Base-by-base conservation (phyloP, 441 rosid species). In the Croton setiger region DNA sequence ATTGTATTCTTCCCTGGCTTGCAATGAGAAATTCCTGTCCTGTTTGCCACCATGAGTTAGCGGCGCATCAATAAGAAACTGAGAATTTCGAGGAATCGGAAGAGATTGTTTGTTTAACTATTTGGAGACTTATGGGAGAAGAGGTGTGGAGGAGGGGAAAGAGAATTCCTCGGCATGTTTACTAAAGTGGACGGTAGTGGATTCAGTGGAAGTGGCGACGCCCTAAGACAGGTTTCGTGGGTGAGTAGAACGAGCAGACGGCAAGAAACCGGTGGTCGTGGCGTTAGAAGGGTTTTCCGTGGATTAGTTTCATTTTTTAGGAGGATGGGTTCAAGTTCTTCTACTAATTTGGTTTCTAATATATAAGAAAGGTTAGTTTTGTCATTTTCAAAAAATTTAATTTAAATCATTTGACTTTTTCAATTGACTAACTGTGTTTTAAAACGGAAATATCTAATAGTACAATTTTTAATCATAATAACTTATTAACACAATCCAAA, bases 1-100 rank as follows among this genome's bases (percentile, higher is more conserved):
- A 86, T 51, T 92, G 96, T 63, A 92, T 92, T 68, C 70, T 87
- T 1, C 96, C 96, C 0, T 92, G 96, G 98, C 80, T 92, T 0
- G 79, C 87, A 27, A 68, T 78, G 31, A 76, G 89, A 45, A 90
- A 90, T 77, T 90, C 98, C 0, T 92, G 98, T 65, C 96, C 98
- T 0, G 87, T 90, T 0, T 92, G 96, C 71, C 81, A 96, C 11
- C 89, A 82, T 49, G 89, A 87, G 76, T 20, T 92, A 20, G 86
- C 92, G 4, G 67, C 80, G 2, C 89, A 79, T 48, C 70, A 35
- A 61, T 60, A 11, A 44, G 47, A 68, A 27, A 56, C 47, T 33
- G 74, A 51, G 33, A 61, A 52, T 20, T 56, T 51, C 14, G 68
- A 66, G 45, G 85, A 66, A 5, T 53, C 67, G 45, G 67, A 72